Evolutionary conservation across 495 filamentous ascomycete species (phyloP).

Genomic region (Penicillium parvum): DNA sequence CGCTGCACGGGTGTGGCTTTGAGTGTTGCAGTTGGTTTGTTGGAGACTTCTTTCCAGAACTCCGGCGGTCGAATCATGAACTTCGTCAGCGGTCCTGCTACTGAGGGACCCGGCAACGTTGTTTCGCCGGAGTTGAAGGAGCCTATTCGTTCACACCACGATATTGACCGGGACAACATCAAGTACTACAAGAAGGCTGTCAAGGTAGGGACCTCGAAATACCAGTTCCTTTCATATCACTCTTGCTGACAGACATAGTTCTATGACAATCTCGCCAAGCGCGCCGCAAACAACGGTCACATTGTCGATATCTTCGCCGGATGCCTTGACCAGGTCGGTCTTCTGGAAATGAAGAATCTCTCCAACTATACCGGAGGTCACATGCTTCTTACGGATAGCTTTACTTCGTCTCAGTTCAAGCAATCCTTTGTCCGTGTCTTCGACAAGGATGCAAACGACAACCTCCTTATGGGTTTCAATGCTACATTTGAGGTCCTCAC

Average conservation of each 20-base stretch:
- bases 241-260: slow-evolving; percentile 56
- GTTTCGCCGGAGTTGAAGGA: slow-evolving; percentile 97
- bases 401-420: slow-evolving; percentile 99
- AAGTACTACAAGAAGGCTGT: slow-evolving; percentile 99
- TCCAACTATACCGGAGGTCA: slow-evolving; percentile 95
- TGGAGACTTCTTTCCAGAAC: slow-evolving; percentile 95
- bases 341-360: slow-evolving; percentile 98
- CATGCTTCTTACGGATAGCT: slow-evolving; percentile 98
- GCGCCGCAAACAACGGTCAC: slow-evolving; percentile 93
- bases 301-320: slow-evolving; percentile 97
- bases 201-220: slow-evolving; percentile 57
- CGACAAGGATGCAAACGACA: slow-evolving; percentile 92
- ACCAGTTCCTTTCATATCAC: neutral
- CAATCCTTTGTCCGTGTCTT: slow-evolving; percentile 97
- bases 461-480: slow-evolving; percentile 97
- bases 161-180: slow-evolving; percentile 98
- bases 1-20: slow-evolving; percentile 95
- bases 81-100: slow-evolving; percentile 91
- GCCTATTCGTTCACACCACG: slow-evolving; percentile 96
- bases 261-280: slow-evolving; percentile 95
- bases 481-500: slow-evolving; percentile 94
- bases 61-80: slow-evolving; percentile 94
- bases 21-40: slow-evolving; percentile 86
- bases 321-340: slow-evolving; percentile 95
- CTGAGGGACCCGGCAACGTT: slow-evolving; percentile 94